Percentiles rank a stretch among this genome's conserved stretches.
phyloP scores from a whole-genome alignment of 805 yeast genomes.

The Wickerhamiella occidentalis region DNA sequence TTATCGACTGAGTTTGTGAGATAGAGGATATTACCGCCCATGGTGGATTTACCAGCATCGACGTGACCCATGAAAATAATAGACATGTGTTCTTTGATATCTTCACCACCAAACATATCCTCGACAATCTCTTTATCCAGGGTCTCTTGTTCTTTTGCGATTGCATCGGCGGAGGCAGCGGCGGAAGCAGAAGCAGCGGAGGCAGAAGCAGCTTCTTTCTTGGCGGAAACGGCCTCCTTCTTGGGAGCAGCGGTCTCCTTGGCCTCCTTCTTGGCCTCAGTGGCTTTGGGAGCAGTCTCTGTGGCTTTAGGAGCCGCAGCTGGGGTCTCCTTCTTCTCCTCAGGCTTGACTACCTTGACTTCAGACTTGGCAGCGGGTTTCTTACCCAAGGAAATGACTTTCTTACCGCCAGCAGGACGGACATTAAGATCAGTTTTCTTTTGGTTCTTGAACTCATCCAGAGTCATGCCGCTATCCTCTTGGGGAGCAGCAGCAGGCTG shows the following conservation, averaged over 20 bases:
- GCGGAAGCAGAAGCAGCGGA: background rate
- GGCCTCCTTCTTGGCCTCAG: background rate
- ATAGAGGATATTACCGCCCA: conserved; percentile 94
- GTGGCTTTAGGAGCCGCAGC: background rate
- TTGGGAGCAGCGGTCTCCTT: background rate
- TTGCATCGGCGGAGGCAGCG: conserved; percentile 20
- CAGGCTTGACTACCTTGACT: conserved; percentile 6
- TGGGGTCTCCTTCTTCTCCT: conserved; percentile 10
- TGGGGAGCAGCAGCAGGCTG: conserved; percentile 8
- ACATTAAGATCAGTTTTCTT: conserved; percentile 19
- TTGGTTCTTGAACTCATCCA: conserved; percentile 22
- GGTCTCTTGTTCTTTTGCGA: conserved; percentile 22
- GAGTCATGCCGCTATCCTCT: conserved; percentile 17
- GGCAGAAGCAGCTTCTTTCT: background rate
- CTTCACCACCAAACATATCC: conserved; percentile 66
- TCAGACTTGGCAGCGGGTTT: conserved; percentile 1
- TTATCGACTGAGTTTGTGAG: conserved; percentile 96
- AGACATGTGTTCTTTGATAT: conserved; percentile 78
- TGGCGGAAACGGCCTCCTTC: conserved; percentile 11
- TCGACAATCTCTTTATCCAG: conserved; percentile 65
- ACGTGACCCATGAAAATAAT: conserved; percentile 99
- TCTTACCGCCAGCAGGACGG: conserved; percentile 18
- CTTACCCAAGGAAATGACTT: conserved; percentile 20
- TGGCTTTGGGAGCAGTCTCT: background rate
- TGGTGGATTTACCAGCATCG: conserved; percentile 98